Conservation (phyloP, 139 green algal genomes). For the Astrephomene gubernaculifera region DNA sequence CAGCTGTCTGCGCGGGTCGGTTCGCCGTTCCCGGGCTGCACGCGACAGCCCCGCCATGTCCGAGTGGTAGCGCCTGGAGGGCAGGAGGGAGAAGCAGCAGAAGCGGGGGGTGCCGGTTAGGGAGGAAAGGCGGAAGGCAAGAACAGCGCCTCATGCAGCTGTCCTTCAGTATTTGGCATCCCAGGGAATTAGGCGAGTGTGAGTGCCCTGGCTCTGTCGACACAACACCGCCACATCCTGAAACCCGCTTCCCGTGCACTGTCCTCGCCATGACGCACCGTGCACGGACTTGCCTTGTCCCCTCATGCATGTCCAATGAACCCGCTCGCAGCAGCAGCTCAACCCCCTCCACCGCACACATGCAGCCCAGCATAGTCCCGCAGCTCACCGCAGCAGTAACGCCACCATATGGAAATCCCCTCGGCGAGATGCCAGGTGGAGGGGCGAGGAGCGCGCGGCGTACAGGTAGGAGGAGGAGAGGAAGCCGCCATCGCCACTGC, state of each 20-base stretch:
- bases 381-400: slow-evolving; percentile 3
- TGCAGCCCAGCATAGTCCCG: neutral
- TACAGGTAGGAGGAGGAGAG: too few species aligned
- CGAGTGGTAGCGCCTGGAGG: neutral
- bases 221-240: too few species aligned
- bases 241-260: neutral
- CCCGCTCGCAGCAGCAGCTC: too few species aligned
- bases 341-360: neutral
- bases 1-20: slow-evolving; percentile 25
- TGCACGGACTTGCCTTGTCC: neutral
- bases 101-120: neutral
- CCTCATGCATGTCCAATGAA: neutral
- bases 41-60: slow-evolving; percentile 3
- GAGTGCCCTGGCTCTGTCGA: too few species aligned
- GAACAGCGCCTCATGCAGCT: neutral
- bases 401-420: neutral
- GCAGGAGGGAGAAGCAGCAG: neutral
- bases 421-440: slow-evolving; percentile 12
- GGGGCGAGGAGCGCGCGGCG: slow-evolving; percentile 11
- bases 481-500: too few species aligned
- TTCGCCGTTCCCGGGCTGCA: neutral
- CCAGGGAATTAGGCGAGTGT: too few species aligned
- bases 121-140: neutral
- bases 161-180: neutral
- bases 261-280: neutral